Evolutionary conservation across 1,139 yeast species (phyloP), one percentile per base, ranked within the genome.

Genomic region (Scheffersomyces lignicola): DNA sequence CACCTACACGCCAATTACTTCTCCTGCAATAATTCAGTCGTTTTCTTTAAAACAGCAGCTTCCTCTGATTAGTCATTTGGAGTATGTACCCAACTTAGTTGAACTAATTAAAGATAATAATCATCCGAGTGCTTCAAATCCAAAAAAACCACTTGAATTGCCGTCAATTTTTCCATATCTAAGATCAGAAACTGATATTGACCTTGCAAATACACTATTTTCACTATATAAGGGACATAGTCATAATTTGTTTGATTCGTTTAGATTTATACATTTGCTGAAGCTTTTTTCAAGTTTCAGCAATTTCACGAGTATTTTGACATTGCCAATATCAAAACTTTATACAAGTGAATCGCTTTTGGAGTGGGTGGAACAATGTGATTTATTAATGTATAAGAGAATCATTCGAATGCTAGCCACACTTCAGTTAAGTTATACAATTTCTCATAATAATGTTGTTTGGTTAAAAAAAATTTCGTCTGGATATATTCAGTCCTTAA

Each of bases 281-380:
- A 76, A 76, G 48, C 61, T 88, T 26, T 73, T 81, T 38, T 62
- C 74, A 12, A 63, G 76, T 20, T 61, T 84, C 35, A 55, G 68
- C 10, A 65, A 76, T 6, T 85, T 85, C 56, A 72, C 73, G 35
- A 70, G 80, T 8, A 70, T 79, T 1, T 66, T 86, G 36, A 78
- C 92, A 0, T 67, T 78, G 0, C 87, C 88, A 2, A 84, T 82
- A 24, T 76, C 75, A 50, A 76, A 76, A 44, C 60, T 87, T 13
- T 76, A 82, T 47, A 65, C 69, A 10, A 62, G 74, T 8, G 75
- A 75, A n/a, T 53, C 60, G 4, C 53, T 81, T 7, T 52, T 67
- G 6, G 72, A 71, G 12, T 86, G 95, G 95, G 72, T 85, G 12
- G 54, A 70, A 32, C 62, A 71, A 30, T 83, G 89, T 52, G 96